These are phyloP conservation scores for Eudorina sp. DNA, from an alignment of 139 green algal species.

Conservation along the genomic window DNA sequence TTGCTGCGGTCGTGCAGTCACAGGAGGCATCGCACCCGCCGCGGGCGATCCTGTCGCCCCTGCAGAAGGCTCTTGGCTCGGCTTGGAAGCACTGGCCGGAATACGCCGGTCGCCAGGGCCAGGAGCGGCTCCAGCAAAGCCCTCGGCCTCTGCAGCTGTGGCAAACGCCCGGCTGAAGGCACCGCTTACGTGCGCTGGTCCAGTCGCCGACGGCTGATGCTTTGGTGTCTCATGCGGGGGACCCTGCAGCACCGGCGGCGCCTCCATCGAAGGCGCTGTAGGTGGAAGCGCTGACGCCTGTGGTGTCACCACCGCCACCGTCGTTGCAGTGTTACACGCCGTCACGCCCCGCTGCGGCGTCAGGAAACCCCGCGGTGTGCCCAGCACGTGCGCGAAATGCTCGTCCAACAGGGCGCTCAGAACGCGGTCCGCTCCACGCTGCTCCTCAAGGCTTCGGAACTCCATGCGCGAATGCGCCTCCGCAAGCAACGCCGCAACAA, in stretches of 20 bases:
- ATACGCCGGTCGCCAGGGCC: too few species aligned
- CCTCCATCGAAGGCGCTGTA: background rate
- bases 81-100: too few species aligned
- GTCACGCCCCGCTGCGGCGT: background rate
- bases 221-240: background rate
- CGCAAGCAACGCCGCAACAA: slow-evolving; percentile 22
- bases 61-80: too few species aligned
- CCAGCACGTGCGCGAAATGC: slow-evolving; percentile 36
- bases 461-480: slow-evolving; percentile 31
- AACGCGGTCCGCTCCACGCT: slow-evolving; percentile 35
- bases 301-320: background rate
- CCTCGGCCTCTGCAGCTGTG: background rate
- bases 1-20: too few species aligned
- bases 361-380: slow-evolving; percentile 38
- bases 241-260: background rate
- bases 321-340: background rate
- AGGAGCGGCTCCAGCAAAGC: too few species aligned
- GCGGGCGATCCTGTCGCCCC: too few species aligned
- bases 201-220: background rate
- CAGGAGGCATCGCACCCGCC: too few species aligned
- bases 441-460: slow-evolving; percentile 34
- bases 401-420: slow-evolving; percentile 44
- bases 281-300: too few species aligned
- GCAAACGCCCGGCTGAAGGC: background rate
- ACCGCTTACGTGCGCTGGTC: background rate